These are phyloP conservation scores for Colletotrichum sp. DNA, from an alignment of 2,329 filamentous ascomycete genomes.

Conservation along the genomic window DNA sequence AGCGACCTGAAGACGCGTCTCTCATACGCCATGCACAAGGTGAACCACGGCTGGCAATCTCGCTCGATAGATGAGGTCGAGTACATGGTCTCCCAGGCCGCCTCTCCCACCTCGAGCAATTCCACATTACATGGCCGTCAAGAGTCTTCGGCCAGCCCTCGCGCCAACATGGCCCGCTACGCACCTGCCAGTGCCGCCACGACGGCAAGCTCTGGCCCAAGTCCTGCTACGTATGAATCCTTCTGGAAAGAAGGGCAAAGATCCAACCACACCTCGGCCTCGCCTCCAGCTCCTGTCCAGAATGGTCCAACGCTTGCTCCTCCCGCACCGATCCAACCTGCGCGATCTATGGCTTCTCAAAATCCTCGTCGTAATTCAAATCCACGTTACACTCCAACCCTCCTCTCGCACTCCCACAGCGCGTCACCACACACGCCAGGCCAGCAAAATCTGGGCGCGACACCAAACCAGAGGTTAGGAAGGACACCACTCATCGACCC, in stretches of 20 bases:
- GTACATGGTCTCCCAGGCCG: constrained; percentile 71
- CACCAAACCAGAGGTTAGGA: constrained; percentile 35
- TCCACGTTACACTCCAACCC: constrained; percentile 51
- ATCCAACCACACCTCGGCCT: constrained; percentile 28
- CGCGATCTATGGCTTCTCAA: constrained; percentile 37
- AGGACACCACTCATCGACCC: constrained; percentile 49
- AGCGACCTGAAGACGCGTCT: constrained; percentile 82
- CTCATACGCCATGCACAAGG: constrained; percentile 92
- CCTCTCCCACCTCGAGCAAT: constrained; percentile 65
- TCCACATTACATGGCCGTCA: constrained; percentile 59
- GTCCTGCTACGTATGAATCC: constrained; percentile 40
- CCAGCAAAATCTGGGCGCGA: constrained; percentile 8
- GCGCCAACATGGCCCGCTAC: constrained; percentile 23
- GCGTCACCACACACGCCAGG: constrained; percentile 42
- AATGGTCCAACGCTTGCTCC: constrained; percentile 50
- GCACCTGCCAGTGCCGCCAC: constrained; percentile 15
- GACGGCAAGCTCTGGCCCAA: constrained; percentile 28
- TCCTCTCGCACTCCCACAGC: constrained; percentile 54
- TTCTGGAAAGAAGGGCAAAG: constrained; percentile 44
- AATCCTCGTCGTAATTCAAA: constrained; percentile 57
- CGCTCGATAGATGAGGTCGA: constrained; percentile 81
- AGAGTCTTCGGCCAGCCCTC: constrained; percentile 60
- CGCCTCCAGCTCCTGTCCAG: constrained; percentile 40
- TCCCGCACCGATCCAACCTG: constrained; percentile 60
- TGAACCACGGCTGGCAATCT: constrained; percentile 87